Conservation (phyloP, 1,284 basidiomycete genomes). For the Heliocybe sulcata region DNA sequence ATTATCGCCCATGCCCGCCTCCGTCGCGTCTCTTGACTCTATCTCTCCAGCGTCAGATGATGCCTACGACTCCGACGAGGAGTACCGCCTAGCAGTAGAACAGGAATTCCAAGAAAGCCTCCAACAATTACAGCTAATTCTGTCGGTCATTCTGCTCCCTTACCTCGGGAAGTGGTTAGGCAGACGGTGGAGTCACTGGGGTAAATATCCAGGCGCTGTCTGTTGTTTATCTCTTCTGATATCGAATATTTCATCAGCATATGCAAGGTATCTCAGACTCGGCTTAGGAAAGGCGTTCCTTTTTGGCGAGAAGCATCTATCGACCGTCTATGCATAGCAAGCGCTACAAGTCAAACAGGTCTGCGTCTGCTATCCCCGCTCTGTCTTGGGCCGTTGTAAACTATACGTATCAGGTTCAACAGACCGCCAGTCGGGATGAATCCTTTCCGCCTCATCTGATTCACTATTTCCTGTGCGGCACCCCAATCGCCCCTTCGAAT, state of each 20-base stretch:
- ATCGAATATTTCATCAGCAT: conserved; percentile 36
- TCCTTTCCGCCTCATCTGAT: conserved; percentile 43
- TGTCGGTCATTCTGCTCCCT: conserved; percentile 77
- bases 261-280: conserved; percentile 61
- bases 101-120: conserved; percentile 91
- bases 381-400: conserved; percentile 22
- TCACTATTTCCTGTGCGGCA: conserved; percentile 50
- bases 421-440: conserved; percentile 31
- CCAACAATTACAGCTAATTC: conserved; percentile 74
- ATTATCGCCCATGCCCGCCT: conserved; percentile 28
- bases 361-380: conserved; percentile 7
- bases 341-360: conserved; percentile 12
- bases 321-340: neutral
- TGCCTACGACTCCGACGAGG: conserved; percentile 63
- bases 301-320: conserved; percentile 29
- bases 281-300: conserved; percentile 68
- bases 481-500: conserved; percentile 45
- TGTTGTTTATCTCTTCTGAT: neutral
- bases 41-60: conserved; percentile 33
- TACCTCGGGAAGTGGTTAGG: conserved; percentile 87
- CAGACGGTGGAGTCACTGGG: conserved; percentile 78
- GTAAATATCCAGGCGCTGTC: conserved; percentile 35
- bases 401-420: conserved; percentile 25
- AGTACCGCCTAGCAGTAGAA: conserved; percentile 63
- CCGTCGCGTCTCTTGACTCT: conserved; percentile 36